These are phyloP conservation scores for Coemansia biformis DNA, from an alignment of 192 early-diverging fungal species.

Conservation along the genomic window DNA sequence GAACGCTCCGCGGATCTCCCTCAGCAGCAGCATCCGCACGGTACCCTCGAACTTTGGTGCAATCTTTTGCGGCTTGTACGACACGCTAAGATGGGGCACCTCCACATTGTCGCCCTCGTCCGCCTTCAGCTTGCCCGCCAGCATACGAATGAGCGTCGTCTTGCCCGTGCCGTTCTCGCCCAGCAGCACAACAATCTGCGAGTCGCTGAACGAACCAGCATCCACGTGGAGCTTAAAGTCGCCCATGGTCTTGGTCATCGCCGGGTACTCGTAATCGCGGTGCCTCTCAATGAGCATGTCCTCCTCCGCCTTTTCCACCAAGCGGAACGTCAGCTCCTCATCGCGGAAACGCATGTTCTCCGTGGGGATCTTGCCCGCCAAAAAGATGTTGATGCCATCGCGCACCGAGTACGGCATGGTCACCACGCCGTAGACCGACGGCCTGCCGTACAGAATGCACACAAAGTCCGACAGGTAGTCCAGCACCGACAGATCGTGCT, in stretches of 20 bases:
- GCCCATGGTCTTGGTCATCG: constrained; percentile 81
- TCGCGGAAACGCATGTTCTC: constrained; percentile 99
- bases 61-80: constrained; percentile 98
- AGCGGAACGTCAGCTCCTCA: constrained; percentile 85
- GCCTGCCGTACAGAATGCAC: constrained; percentile 97
- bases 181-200: constrained; percentile 96
- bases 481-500: constrained; percentile 97
- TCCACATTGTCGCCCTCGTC: constrained; percentile 70
- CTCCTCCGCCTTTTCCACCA: constrained; percentile 89
- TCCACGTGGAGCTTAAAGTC: constrained; percentile 76
- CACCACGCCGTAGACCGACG: constrained; percentile 94
- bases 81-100: constrained; percentile 80
- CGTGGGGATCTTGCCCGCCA: constrained; percentile 93
- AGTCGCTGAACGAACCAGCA: constrained; percentile 86
- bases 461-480: constrained; percentile 98
- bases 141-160: constrained; percentile 92
- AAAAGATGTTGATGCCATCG: constrained; percentile 98
- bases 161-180: constrained; percentile 98
- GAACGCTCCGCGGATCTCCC: constrained; percentile 79
- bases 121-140: constrained; percentile 76
- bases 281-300: constrained; percentile 54
- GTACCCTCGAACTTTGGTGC: constrained; percentile 89
- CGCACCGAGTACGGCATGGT: constrained; percentile 95
- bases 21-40: constrained; percentile 86
- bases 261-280: constrained; percentile 79